Evolutionary conservation across 495 filamentous ascomycete genomes (phyloP), one percentile per base, ranked within the genome.

Genomic region (Trichoderma gamsii): DNA sequence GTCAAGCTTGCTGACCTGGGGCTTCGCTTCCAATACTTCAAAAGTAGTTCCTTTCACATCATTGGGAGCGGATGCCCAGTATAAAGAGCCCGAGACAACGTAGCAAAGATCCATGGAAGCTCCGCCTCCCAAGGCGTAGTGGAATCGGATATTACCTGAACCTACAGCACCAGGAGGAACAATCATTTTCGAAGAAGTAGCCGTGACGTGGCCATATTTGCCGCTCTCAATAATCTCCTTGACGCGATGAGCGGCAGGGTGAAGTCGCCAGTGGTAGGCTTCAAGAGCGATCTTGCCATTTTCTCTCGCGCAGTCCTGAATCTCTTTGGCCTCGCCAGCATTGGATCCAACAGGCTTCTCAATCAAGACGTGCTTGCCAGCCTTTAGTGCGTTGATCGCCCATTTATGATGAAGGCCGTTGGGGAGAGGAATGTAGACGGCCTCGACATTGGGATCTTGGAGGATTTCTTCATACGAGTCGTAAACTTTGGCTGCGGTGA

Each of bases 301-400:
- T 76, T 75, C 27, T 72, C 70, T 59, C 69, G 71, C 74, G 85
- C 83, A 46, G 86, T 73, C 8, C 68, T 65, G 49, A 70, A 56
- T 56, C n/a, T 56, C 51, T 56, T 56, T 70, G 18, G 84, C 84
- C 70, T 86, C 83, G 6, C 59, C 67, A 41, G 76, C 71, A 70
- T 86, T 88, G 38, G 81, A 81, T 1, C 77, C 76, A 15, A 80
- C 80, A 4, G 84, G 84, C 72, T 87, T 86, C 71, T 87, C 86
- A 15, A 84, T 73, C 9, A 89, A 76, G 32, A 89, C 85, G 73
- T 88, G 85, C 70, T 88, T 87, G 2, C 83, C 82, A 1, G 77
- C 79, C 21, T 73, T 70, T 27, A 88, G 73, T 12, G 83, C 74
- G 66, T 80, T 80, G 52, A 81, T 44, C 0, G 84, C 73, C 85